Conservation (phyloP, 768 basidiomycete genomes). For the Grammothele lineata region DNA sequence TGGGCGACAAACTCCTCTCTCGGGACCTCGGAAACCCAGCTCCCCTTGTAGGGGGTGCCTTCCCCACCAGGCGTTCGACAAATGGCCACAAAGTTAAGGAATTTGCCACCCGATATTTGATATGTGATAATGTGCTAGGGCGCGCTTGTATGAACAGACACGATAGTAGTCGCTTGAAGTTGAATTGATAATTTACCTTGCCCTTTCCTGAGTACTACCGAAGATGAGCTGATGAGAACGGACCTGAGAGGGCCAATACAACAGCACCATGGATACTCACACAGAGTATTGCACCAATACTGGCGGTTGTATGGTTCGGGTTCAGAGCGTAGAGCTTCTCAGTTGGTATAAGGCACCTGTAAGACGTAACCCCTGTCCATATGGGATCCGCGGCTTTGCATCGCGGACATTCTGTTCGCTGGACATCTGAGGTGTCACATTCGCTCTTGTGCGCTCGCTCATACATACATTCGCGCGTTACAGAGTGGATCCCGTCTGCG, state of each 20-base stretch:
- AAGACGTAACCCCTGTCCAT: slow-evolving; percentile 19
- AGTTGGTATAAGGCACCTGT: slow-evolving; percentile 19
- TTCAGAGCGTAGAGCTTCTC: slow-evolving; percentile 8
- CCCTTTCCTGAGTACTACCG: slow-evolving; percentile 5
- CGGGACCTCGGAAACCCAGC: slow-evolving; percentile 17
- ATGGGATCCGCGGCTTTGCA: slow-evolving; percentile 9
- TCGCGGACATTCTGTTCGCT: not conserved
- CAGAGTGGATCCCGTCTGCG: slow-evolving; percentile 20
- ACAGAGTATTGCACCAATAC: slow-evolving; percentile 5
- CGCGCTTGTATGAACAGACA: too few relatives aligned
- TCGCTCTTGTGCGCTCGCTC: not conserved
- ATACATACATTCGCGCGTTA: slow-evolving; percentile 14
- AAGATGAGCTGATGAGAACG: not conserved
- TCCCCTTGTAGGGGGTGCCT: slow-evolving; percentile 10
- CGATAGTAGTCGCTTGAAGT: too few relatives aligned
- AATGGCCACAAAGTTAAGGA: slow-evolving; percentile 16
- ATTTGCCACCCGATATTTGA: slow-evolving; percentile 15
- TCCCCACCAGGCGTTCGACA: slow-evolving; percentile 8
- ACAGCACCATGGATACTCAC: not conserved
- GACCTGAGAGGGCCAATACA: not conserved
- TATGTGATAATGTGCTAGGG: slow-evolving; percentile 15
- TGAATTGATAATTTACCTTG: not conserved
- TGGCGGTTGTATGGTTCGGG: slow-evolving; percentile 3
- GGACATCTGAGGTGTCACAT: not conserved
- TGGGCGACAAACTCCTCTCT: slow-evolving; percentile 12